A percentile compares a stretch with the other conserved stretches of the same genome.
phyloP scores from a whole-genome alignment of 1,284 basidiomycete genomes.

The Austroboletus novae-zelandiae region DNA sequence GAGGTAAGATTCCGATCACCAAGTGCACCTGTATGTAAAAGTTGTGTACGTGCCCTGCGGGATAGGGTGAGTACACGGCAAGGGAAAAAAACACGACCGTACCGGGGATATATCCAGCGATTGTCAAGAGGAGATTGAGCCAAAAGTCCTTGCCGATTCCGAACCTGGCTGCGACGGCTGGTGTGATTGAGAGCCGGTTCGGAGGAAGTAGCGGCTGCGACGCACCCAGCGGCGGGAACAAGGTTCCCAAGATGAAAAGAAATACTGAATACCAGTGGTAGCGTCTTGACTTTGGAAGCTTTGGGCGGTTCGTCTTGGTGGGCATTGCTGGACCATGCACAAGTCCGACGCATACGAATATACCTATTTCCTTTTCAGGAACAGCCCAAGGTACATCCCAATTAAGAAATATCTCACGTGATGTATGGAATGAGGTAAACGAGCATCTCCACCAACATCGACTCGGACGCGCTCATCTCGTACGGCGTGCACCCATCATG shows the following conservation, averaged over 20 bases:
- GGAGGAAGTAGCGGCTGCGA: constrained; percentile 8
- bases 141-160: constrained; percentile 93
- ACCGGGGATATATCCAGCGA: constrained; percentile 92
- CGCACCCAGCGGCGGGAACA: constrained; percentile 86
- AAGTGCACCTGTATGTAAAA: constrained; percentile 81
- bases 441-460: constrained; percentile 13
- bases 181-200: constrained; percentile 6
- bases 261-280: constrained; percentile 84
- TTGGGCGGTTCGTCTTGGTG: constrained; percentile 44
- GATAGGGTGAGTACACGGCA: constrained; percentile 11
- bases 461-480: constrained; percentile 23
- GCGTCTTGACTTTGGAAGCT: constrained; percentile 64
- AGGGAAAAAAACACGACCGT: constrained; percentile 16
- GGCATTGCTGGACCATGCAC: constrained; percentile 29
- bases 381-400: constrained; percentile 5
- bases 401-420: constrained; percentile 22
- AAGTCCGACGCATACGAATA: no score
- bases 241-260: constrained; percentile 79
- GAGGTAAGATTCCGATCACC: constrained; percentile 1
- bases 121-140: constrained; percentile 86
- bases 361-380: constrained; percentile 10
- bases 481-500: constrained; percentile 17
- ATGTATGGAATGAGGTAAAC: constrained; percentile 33
- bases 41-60: constrained; percentile 77
- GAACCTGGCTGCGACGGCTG: constrained; percentile 93